Evolutionary conservation across 164 flowering plant species (phyloP).

Genomic region (Akebia trifoliata): DNA sequence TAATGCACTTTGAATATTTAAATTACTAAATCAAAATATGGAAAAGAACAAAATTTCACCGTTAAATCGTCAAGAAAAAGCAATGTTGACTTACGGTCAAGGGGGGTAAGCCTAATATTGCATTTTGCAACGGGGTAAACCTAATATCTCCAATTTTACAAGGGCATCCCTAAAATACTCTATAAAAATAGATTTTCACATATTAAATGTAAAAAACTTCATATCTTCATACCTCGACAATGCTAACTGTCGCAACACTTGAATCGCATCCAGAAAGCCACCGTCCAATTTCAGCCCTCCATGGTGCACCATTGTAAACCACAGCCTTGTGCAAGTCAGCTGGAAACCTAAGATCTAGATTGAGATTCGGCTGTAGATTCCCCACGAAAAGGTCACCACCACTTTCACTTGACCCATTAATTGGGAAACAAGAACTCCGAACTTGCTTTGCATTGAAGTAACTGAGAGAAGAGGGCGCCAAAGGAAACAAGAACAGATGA

Average conservation of each 20-base stretch:
- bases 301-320: slow-evolving; percentile 73
- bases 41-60: neutral
- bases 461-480: slow-evolving; percentile 46
- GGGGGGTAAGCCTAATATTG: too few species aligned
- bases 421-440: slow-evolving; percentile 35
- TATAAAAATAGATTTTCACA: neutral
- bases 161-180: too few species aligned
- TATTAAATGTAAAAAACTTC: neutral
- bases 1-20: too few species aligned
- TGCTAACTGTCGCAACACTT: slow-evolving; percentile 27
- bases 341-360: slow-evolving; percentile 43
- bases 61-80: too few species aligned
- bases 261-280: slow-evolving; percentile 88
- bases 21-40: neutral
- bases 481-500: slow-evolving; percentile 60
- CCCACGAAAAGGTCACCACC: slow-evolving; percentile 8
- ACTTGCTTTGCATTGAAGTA: slow-evolving; percentile 34
- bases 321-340: slow-evolving; percentile 61
- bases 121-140: too few species aligned
- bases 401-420: slow-evolving; percentile 33
- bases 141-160: too few species aligned
- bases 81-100: too few species aligned
- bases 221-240: slow-evolving; percentile 56
- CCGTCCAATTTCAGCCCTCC: slow-evolving; percentile 80
- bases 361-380: slow-evolving; percentile 15